Percentiles rank a stretch among this genome's conserved stretches.
These are phyloP conservation scores for Obelidium mucronatum DNA, from an alignment of 192 early-diverging fungal species.

Conservation along the genomic window DNA sequence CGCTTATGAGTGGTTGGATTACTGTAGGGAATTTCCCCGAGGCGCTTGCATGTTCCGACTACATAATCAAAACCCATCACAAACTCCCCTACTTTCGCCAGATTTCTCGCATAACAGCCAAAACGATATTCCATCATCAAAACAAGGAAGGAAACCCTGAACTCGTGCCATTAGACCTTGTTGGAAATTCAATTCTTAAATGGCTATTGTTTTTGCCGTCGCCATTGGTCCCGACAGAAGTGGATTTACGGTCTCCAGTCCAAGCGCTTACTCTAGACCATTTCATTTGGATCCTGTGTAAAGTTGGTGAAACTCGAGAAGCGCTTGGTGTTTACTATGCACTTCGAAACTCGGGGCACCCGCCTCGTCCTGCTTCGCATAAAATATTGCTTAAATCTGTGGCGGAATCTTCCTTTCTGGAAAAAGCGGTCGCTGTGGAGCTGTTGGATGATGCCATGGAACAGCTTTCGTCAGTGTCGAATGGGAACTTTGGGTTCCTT, in stretches of 20 bases:
- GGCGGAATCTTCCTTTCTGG: background rate
- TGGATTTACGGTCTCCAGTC: too few species aligned
- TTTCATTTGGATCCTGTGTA: slow-evolving; percentile 2
- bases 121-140: background rate
- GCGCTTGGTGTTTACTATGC: background rate
- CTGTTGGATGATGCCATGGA: slow-evolving; percentile 21
- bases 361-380: background rate
- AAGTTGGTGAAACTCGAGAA: background rate
- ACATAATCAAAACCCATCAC: background rate
- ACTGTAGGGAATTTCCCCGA: background rate
- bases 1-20: background rate
- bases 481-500: background rate
- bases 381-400: background rate
- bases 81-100: background rate
- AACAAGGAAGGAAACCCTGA: background rate
- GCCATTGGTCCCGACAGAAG: too few species aligned
- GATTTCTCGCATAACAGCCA: background rate
- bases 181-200: background rate
- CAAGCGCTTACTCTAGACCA: background rate
- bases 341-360: background rate
- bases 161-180: background rate
- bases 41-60: background rate
- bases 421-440: background rate
- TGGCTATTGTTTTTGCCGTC: background rate
- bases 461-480: background rate